Evolutionary conservation across 192 early-diverging fungal genomes (phyloP).

Genomic region (Coemansia biformis): DNA sequence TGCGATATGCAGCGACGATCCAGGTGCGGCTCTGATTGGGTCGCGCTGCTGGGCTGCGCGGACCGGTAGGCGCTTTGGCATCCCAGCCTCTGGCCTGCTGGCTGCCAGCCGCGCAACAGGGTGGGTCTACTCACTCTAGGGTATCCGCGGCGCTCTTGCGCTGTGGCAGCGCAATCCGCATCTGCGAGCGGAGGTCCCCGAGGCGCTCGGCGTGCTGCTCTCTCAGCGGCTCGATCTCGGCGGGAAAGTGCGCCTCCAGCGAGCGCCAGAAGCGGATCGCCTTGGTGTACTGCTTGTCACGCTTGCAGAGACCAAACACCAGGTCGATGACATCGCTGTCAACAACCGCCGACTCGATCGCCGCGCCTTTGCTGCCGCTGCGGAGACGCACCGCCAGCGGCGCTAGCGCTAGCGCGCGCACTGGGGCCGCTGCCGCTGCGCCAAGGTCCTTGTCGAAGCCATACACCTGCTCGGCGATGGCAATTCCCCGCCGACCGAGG

Average conservation of each 20-base stretch:
- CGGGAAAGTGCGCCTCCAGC: slow-evolving; percentile 22
- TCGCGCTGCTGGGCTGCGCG: too few species aligned
- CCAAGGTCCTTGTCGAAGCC: slow-evolving; percentile 14
- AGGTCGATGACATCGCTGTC: slow-evolving; percentile 27
- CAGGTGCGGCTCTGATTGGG: too few species aligned
- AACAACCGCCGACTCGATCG: not conserved
- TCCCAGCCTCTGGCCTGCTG: too few species aligned
- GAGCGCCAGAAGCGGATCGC: slow-evolving; percentile 46
- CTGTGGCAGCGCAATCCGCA: too few species aligned
- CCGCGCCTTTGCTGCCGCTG: not conserved
- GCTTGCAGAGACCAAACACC: slow-evolving; percentile 27
- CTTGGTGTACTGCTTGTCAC: slow-evolving; percentile 33
- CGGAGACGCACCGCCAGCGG: slow-evolving; percentile 21
- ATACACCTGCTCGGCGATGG: slow-evolving; percentile 28
- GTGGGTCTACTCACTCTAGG: too few species aligned
- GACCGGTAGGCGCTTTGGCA: too few species aligned
- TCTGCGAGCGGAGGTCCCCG: not conserved
- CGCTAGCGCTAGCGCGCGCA: not conserved
- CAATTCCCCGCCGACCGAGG: slow-evolving; percentile 34
- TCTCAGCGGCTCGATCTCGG: slow-evolving; percentile 9
- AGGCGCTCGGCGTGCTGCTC: not conserved
- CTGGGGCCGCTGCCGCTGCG: not conserved
- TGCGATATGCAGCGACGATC: too few species aligned
- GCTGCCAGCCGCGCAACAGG: too few species aligned
- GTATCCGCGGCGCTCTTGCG: too few species aligned